Evolutionary conservation across 345 rosid genomes (phyloP).

Genomic region (Sisymbrium irio): DNA sequence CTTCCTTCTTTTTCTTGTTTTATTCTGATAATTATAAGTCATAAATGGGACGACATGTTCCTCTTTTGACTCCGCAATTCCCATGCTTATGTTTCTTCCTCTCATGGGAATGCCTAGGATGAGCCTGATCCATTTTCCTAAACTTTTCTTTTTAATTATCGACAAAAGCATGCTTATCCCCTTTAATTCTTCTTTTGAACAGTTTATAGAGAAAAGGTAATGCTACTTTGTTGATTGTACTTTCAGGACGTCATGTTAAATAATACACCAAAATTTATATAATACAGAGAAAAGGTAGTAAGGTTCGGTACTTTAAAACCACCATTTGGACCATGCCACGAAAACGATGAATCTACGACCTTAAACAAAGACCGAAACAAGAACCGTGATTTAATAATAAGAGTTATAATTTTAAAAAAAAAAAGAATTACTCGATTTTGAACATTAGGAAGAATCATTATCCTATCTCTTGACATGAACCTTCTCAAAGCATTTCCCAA

Average conservation of each 20-base stretch:
- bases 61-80: slow-evolving; percentile 9
- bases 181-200: not conserved
- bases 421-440: not conserved
- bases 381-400: not conserved
- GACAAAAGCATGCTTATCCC: slow-evolving; percentile 19
- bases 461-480: not conserved
- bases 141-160: not conserved
- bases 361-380: not conserved
- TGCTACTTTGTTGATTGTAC: not conserved
- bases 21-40: not conserved
- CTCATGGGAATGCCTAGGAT: slow-evolving; percentile 14
- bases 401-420: too few relatives aligned
- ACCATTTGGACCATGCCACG: not conserved
- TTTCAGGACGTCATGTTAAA: not conserved
- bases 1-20: not conserved
- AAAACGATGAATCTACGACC: not conserved
- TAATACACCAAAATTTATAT: not conserved
- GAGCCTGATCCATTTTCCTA: not conserved
- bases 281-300: not conserved
- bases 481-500: not conserved
- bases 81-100: slow-evolving; percentile 30
- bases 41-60: slow-evolving; percentile 12
- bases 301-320: not conserved
- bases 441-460: not conserved
- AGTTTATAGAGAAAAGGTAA: not conserved